Conservation (phyloP, 768 basidiomycete species). For the Cystofilobasidium ferigula region DNA sequence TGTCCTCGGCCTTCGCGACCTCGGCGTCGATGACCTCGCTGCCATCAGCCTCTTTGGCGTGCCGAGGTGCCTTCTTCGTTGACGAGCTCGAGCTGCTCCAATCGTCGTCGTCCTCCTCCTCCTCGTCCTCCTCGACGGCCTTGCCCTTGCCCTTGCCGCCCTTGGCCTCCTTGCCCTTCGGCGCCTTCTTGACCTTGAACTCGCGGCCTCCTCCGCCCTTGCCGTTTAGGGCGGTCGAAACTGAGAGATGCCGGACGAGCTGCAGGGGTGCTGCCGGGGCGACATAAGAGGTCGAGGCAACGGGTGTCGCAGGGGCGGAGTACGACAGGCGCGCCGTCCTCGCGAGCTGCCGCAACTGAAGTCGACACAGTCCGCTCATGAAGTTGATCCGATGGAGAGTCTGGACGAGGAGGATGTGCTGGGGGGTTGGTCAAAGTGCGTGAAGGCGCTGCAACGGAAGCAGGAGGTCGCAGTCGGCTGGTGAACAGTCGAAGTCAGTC, state of each 20-base stretch:
- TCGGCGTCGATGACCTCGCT: not conserved
- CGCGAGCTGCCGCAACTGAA: not conserved
- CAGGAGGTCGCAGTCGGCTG: no score
- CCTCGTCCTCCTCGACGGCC: conserved; percentile 4
- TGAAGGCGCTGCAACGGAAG: no score
- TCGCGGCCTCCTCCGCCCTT: conserved; percentile 17
- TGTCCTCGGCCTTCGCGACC: conserved; percentile 8
- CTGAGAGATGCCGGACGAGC: conserved; percentile 1
- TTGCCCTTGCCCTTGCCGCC: conserved; percentile 7
- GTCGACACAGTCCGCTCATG: conserved; percentile 6
- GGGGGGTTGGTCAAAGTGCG: no score
- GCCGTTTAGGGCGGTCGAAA: not conserved
- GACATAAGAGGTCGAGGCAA: not conserved
- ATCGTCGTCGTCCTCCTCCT: conserved; percentile 18
- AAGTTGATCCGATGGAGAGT: not conserved
- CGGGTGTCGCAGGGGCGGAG: not conserved
- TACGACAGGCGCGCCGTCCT: not conserved
- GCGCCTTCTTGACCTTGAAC: conserved; percentile 22
- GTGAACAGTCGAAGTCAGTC: no score
- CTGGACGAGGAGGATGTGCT: no score
- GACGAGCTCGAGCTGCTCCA: not conserved
- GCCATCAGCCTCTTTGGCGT: not conserved
- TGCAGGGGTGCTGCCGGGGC: not conserved
- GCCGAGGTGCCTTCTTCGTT: not conserved
- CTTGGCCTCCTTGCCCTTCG: not conserved